These are phyloP conservation scores for Oryza officinalis DNA, from an alignment of 176 grass and related monocot genomes.

Conservation along the genomic window DNA sequence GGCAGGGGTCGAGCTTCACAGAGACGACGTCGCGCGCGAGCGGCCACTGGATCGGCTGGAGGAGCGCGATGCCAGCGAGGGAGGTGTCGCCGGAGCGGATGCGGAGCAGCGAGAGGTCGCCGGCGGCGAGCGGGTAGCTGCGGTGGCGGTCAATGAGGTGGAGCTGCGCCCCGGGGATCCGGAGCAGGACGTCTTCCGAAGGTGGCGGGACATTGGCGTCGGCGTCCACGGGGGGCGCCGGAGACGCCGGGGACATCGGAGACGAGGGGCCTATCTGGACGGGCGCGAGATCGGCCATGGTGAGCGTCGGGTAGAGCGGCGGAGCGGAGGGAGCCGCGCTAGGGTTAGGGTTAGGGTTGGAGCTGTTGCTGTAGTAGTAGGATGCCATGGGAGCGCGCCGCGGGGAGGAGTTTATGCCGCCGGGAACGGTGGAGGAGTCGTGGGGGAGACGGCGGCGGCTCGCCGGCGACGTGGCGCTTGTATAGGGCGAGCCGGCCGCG, in stretches of 20 bases:
- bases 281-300: constrained; percentile 57
- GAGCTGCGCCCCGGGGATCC: constrained; percentile 51
- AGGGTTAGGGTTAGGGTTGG: constrained; percentile 22
- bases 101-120: constrained; percentile 63
- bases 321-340: constrained; percentile 47
- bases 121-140: constrained; percentile 71
- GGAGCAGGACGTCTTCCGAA: constrained; percentile 51
- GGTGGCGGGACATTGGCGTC: not conserved
- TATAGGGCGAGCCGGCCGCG: constrained; percentile 35
- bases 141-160: constrained; percentile 72
- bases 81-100: constrained; percentile 61
- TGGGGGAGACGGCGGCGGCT: constrained; percentile 26
- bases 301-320: constrained; percentile 62
- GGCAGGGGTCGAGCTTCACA: constrained; percentile 73
- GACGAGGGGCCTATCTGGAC: constrained; percentile 29
- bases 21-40: constrained; percentile 67
- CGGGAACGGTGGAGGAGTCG: constrained; percentile 5
- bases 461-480: constrained; percentile 40
- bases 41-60: constrained; percentile 62
- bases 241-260: constrained; percentile 9
- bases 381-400: constrained; percentile 31
- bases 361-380: not conserved
- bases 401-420: constrained; percentile 1
- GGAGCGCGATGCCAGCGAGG: constrained; percentile 58
- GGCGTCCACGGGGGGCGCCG: not conserved